Evolutionary conservation across 108 stramenopile species (phyloP).

Genomic region (Nitzschia inconspicua): DNA sequence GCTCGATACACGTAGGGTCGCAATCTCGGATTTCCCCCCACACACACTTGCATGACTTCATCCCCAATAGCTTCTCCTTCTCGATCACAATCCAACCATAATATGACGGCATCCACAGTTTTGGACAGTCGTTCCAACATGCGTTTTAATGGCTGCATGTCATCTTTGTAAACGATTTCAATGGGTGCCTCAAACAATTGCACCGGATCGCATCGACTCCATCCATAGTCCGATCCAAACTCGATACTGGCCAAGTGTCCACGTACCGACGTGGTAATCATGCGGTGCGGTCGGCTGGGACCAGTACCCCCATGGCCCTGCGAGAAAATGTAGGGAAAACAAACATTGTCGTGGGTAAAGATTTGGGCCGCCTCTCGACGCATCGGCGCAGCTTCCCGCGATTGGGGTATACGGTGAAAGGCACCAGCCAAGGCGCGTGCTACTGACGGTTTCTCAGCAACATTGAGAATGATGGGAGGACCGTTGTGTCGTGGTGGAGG

Average conservation of each 20-base stretch:
- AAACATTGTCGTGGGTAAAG: conserved; percentile 71
- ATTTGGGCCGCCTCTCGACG: conserved; percentile 54
- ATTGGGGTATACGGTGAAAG: conserved; percentile 52
- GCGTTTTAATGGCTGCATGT: conserved; percentile 70
- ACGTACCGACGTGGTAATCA: conserved; percentile 85
- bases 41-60: conserved; percentile 87
- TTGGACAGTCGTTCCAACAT: conserved; percentile 54
- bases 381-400: conserved; percentile 38
- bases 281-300: conserved; percentile 49
- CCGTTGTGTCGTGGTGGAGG: too few relatives aligned
- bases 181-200: conserved; percentile 80
- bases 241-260: conserved; percentile 83
- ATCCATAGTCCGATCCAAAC: conserved; percentile 63
- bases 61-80: conserved; percentile 96
- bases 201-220: conserved; percentile 64
- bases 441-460: conserved; percentile 98
- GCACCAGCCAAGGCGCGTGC: conserved; percentile 87
- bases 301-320: conserved; percentile 37
- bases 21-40: conserved; percentile 52
- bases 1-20: conserved; percentile 71
- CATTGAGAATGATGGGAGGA: conserved; percentile 70
- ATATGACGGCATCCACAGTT: conserved; percentile 70
- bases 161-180: conserved; percentile 59
- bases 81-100: conserved; percentile 99
- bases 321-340: conserved; percentile 61